Evolutionary conservation across 2,329 filamentous ascomycete genomes (phyloP).

Genomic region (Pestalotiopsis sp.): DNA sequence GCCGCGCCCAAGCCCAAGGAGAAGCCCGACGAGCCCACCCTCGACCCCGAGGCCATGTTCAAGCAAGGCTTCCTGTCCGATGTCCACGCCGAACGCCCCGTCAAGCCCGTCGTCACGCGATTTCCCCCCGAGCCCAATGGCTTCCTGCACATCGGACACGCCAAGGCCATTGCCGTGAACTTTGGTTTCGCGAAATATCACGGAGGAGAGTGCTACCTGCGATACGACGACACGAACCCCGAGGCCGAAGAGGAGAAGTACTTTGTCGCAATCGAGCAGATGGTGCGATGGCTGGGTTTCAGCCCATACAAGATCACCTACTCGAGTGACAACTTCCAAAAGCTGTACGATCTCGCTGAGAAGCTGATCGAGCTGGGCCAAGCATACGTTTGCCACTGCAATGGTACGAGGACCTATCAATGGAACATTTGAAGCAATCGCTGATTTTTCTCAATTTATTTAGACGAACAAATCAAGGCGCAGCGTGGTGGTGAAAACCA

Average conservation of each 20-base stretch:
- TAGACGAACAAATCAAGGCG: slow-evolving; percentile 78
- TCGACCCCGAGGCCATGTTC: slow-evolving; percentile 72
- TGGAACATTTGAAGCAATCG: not conserved
- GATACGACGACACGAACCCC: slow-evolving; percentile 96
- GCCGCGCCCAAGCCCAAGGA: slow-evolving; percentile 46
- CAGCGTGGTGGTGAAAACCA: slow-evolving; percentile 80
- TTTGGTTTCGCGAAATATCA: slow-evolving; percentile 91
- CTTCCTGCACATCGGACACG: slow-evolving; percentile 90
- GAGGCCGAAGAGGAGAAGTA: slow-evolving; percentile 90
- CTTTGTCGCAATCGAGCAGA: slow-evolving; percentile 86
- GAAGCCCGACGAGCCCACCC: slow-evolving; percentile 45
- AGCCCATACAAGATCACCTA: slow-evolving; percentile 79
- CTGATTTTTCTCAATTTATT: not conserved
- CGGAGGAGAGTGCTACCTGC: slow-evolving; percentile 74
- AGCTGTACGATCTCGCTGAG: slow-evolving; percentile 86
- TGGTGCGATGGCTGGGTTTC: slow-evolving; percentile 85
- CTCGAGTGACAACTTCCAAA: slow-evolving; percentile 88
- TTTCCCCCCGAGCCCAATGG: slow-evolving; percentile 92
- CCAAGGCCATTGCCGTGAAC: slow-evolving; percentile 94
- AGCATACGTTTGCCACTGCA: slow-evolving; percentile 88
- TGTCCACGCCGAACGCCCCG: slow-evolving; percentile 70
- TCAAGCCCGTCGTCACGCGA: slow-evolving; percentile 66
- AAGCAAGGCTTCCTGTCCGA: slow-evolving; percentile 76
- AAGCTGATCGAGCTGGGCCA: slow-evolving; percentile 73
- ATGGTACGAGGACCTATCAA: slow-evolving; percentile 40